Evolutionary conservation across 805 yeast genomes (phyloP), one percentile per base, ranked within the genome.

Genomic region (Tetrapisispora taiwanensis): DNA sequence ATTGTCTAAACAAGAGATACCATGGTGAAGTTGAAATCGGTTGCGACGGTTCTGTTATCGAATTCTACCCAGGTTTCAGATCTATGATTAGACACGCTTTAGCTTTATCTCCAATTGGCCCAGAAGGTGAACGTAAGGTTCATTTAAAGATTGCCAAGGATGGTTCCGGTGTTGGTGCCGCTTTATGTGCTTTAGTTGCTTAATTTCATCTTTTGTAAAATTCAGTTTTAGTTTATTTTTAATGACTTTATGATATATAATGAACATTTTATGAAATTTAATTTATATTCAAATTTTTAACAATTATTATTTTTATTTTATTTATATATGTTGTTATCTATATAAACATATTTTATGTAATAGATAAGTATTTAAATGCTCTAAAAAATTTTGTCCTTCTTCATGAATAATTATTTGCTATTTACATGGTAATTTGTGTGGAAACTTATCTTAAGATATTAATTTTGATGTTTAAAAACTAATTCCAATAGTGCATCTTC

Each of bases 151-250:
- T 89, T 52, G 92, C 97, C 27, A 85, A 86, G 63, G 97, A 92
- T 59, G 97, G 97, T 39, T 82, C 95, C 46, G 95, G 96, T 48
- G 95, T 89, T 36, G 98, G 98, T 52, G 97, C 97, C 38, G 97
- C 97, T 2, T 70, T 90, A 48, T 86, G 96, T 69, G 97, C 96
- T 8, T 59, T 70, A 35, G 68, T 63, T 15, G 68, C 70, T 19
- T 51, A 41, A 43, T 39, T 38, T 17, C 10, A 22, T 17, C 20
- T 13, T 17, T 18, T 37, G 26, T 28, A 28, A 36, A 12, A 27
- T 37, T 37, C 30, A 36, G 17, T 12, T 36, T n/a, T n/a, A 24
- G 35, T 39, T 31, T 39, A 27, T 41, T 32, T 33, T 33, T 30
- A 33, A 41, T 27, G 34, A 34, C 38, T 33, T 26, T 19, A 32